A percentile compares a stretch with the other conserved stretches of the same genome.
Conservation (phyloP, 108 stramenopile species). For the Pseudonitzschia multiseries region DNA sequence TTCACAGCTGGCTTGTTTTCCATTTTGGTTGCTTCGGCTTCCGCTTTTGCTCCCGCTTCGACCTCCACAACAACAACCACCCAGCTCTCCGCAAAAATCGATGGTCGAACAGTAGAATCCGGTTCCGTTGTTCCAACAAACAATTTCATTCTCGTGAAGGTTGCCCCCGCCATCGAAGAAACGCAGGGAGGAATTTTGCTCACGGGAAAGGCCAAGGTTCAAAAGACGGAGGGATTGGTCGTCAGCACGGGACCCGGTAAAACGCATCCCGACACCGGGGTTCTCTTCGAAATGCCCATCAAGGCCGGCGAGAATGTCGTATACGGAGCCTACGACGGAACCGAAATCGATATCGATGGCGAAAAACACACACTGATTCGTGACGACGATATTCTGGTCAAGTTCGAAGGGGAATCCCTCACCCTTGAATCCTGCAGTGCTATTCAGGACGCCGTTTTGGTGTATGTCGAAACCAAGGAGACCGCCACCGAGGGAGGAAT, state of each 20-base stretch:
- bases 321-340: constrained; percentile 89
- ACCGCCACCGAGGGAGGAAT: constrained; percentile 62
- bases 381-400: constrained; percentile 84
- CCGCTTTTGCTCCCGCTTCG: constrained; percentile 4
- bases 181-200: constrained; percentile 84
- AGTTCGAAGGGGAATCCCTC: constrained; percentile 64
- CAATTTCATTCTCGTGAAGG: constrained; percentile 82
- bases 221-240: constrained; percentile 79
- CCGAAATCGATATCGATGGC: constrained; percentile 79
- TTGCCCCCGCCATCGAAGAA: constrained; percentile 56
- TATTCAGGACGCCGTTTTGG: constrained; percentile 76
- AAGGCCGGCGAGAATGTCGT: constrained; percentile 74
- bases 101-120: constrained; percentile 26
- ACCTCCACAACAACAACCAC: neutral
- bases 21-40: neutral
- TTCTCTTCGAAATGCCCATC: constrained; percentile 73
- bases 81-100: constrained; percentile 14
- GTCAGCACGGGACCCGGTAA: constrained; percentile 77
- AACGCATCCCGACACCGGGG: constrained; percentile 77
- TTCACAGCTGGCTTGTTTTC: neutral
- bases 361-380: constrained; percentile 79
- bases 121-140: constrained; percentile 35
- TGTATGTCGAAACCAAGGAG: constrained; percentile 71
- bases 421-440: constrained; percentile 66
- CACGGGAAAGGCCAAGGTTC: constrained; percentile 79